phyloP scores from a whole-genome alignment of 495 filamentous ascomycete genomes.

The Lineolata rhizophorae region DNA sequence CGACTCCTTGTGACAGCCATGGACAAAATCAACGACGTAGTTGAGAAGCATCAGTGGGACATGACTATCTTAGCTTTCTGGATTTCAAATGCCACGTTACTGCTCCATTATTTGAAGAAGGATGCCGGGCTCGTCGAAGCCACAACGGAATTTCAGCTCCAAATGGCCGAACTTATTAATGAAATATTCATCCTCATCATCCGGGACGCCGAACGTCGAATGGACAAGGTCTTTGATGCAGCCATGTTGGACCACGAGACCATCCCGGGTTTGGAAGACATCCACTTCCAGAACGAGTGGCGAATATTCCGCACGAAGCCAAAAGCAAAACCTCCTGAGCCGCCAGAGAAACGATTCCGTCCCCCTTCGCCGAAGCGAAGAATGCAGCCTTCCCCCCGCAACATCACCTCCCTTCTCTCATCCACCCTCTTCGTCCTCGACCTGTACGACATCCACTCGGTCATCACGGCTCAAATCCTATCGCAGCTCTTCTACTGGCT shows the following conservation, averaged over 20 bases:
- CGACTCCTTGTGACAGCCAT: slow-evolving; percentile 68
- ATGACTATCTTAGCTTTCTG: slow-evolving; percentile 99
- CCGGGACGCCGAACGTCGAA: slow-evolving; percentile 84
- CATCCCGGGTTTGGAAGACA: slow-evolving; percentile 89
- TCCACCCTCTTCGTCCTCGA: slow-evolving; percentile 95
- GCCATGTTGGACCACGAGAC: slow-evolving; percentile 97
- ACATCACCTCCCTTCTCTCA: slow-evolving; percentile 89
- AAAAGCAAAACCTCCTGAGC: slow-evolving; percentile 60
- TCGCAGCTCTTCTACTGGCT: slow-evolving; percentile 95
- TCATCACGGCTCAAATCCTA: slow-evolving; percentile 80
- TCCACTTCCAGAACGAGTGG: slow-evolving; percentile 96
- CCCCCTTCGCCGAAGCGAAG: slow-evolving; percentile 88
- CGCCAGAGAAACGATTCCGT: slow-evolving; percentile 75
- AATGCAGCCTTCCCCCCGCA: slow-evolving; percentile 78
- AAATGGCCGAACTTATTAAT: slow-evolving; percentile 86
- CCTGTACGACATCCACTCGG: slow-evolving; percentile 94
- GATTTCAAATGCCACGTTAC: slow-evolving; percentile 90
- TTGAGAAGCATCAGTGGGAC: slow-evolving; percentile 90
- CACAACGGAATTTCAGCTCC: slow-evolving; percentile 75
- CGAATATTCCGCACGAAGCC: slow-evolving; percentile 81
- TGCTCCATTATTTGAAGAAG: slow-evolving; percentile 94
- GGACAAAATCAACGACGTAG: slow-evolving; percentile 90
- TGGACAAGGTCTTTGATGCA: slow-evolving; percentile 84
- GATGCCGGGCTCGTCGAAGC: slow-evolving; percentile 62
- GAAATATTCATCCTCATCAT: slow-evolving; percentile 99